These are phyloP conservation scores for Umbelopsis sp. DNA, from an alignment of 192 early-diverging fungal species.

Conservation along the genomic window DNA sequence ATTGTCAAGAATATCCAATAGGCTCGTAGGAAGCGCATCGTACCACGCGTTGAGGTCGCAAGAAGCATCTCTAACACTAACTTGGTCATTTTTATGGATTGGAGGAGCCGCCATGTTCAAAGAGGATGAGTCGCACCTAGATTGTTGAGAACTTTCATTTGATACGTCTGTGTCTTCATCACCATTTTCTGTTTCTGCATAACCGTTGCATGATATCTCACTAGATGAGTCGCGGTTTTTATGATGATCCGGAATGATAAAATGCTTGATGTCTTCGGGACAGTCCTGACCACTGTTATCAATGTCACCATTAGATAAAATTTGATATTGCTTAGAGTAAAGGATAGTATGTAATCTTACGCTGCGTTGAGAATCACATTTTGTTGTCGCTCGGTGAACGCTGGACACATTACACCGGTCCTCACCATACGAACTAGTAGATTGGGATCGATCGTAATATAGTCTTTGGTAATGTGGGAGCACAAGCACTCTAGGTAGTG, in stretches of 20 bases:
- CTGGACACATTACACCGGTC: conserved; percentile 63
- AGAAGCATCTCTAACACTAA: too few relatives aligned
- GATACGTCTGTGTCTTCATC: too few relatives aligned
- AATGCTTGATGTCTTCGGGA: conserved; percentile 1
- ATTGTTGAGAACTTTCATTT: not conserved
- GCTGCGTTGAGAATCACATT: conserved; percentile 46
- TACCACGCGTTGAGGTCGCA: not conserved
- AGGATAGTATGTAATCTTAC: conserved; percentile 6
- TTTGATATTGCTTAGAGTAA: not conserved
- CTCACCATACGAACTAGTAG: conserved; percentile 58
- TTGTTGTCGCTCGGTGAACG: conserved; percentile 74
- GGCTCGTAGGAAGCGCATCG: not conserved
- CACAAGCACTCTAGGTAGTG: conserved; percentile 50
- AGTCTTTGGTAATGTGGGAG: conserved; percentile 53
- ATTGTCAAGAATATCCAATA: not conserved
- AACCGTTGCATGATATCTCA: too few relatives aligned
- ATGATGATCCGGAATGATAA: not conserved
- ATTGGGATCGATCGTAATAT: conserved; percentile 52
- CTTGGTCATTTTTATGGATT: too few relatives aligned
- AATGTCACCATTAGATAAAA: not conserved
- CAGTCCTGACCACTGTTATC: not conserved
- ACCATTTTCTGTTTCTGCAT: too few relatives aligned
- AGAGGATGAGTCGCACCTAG: not conserved
- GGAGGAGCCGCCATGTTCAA: not conserved
- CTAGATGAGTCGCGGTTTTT: too few relatives aligned